A percentile compares a stretch with the other conserved stretches of the same genome.
Evolutionary conservation across 2,329 filamentous ascomycete genomes (phyloP).

Genomic region (Hymenoscyphus occultus): DNA sequence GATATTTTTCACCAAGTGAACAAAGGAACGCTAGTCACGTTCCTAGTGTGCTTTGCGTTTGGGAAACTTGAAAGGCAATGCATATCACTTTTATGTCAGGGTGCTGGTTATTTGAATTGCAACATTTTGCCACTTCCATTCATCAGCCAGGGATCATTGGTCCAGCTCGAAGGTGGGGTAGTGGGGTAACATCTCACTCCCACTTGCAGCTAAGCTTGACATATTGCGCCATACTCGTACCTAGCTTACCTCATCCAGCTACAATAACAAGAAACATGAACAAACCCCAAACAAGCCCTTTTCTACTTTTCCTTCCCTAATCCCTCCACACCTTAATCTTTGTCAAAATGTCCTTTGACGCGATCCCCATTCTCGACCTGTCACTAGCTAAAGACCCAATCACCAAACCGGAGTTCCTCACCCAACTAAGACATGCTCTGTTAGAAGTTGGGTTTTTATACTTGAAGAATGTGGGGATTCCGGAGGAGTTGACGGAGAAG

Average conservation of each 20-base stretch:
- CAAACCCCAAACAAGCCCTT: not conserved
- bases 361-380: constrained; percentile 76
- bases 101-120: too few species aligned
- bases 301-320: not conserved
- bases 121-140: too few species aligned
- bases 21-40: too few species aligned
- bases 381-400: constrained; percentile 58
- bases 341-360: constrained; percentile 53
- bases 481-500: constrained; percentile 59
- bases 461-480: constrained; percentile 73
- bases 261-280: not conserved
- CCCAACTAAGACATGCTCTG: constrained; percentile 68
- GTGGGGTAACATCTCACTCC: constrained; percentile 2
- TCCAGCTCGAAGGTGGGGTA: constrained; percentile 6
- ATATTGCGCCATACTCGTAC: constrained; percentile 7
- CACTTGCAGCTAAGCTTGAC: not conserved
- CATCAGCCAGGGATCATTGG: not conserved
- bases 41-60: too few species aligned
- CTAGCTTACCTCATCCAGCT: not conserved
- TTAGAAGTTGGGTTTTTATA: constrained; percentile 89
- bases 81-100: too few species aligned
- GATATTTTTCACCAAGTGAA: too few species aligned
- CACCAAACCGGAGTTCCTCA: constrained; percentile 71
- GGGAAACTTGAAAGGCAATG: too few species aligned
- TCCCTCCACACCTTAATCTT: not conserved